These are phyloP conservation scores for Lasiodiplodia citricola DNA, from an alignment of 2,329 filamentous ascomycete species.

Conservation along the genomic window DNA sequence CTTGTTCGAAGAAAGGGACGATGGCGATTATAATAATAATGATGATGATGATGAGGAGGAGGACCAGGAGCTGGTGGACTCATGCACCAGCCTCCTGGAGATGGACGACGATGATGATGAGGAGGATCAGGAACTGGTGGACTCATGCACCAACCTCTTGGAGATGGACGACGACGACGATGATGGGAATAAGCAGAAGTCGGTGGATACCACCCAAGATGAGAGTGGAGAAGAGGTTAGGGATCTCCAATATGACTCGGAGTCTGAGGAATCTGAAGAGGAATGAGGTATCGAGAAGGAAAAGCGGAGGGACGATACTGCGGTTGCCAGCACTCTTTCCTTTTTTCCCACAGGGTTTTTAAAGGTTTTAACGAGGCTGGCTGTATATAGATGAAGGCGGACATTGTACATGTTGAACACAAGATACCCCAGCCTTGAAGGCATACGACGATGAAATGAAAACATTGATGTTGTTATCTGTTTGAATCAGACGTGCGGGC, in stretches of 20 bases:
- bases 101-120: neutral
- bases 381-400: neutral
- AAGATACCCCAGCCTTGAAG: neutral
- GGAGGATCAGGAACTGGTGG: neutral
- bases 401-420: neutral
- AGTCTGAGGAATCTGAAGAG: neutral
- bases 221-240: neutral
- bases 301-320: neutral
- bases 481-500: neutral
- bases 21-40: too few species aligned
- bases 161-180: neutral
- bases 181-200: neutral
- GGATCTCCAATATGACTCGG: neutral
- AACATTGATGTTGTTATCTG: neutral
- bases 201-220: neutral
- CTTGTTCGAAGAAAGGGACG: too few species aligned
- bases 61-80: too few species aligned
- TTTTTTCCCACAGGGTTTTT: neutral
- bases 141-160: neutral
- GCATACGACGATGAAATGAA: neutral
- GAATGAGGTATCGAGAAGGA: neutral
- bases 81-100: neutral
- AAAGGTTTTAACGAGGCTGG: neutral
- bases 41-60: too few species aligned
- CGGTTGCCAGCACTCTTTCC: neutral